phyloP scores from a whole-genome alignment of 106 monocot genomes.

The Posidonia australis region DNA sequence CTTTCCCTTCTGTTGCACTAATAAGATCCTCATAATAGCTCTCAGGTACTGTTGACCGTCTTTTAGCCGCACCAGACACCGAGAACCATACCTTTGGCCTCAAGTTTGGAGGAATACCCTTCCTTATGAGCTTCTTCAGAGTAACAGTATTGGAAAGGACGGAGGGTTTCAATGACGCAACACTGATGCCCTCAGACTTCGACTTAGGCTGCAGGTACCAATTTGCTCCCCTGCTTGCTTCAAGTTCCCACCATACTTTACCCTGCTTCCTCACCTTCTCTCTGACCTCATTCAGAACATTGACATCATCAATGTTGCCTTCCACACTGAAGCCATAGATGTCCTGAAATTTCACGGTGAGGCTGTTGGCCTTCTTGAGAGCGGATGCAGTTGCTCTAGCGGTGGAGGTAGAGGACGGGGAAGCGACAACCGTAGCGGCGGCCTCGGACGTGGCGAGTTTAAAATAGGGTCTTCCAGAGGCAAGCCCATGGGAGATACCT shows the following conservation, averaged over 20 bases:
- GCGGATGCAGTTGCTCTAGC: slow-evolving; percentile 7
- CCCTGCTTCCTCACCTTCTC: slow-evolving; percentile 81
- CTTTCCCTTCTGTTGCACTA: slow-evolving; percentile 61
- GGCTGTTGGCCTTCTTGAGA: slow-evolving; percentile 15
- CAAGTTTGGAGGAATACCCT: slow-evolving; percentile 67
- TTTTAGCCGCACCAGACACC: slow-evolving; percentile 80
- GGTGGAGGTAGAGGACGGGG: slow-evolving; percentile 12
- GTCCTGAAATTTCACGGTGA: slow-evolving; percentile 90
- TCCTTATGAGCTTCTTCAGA: slow-evolving; percentile 69
- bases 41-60: slow-evolving; percentile 83
- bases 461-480: slow-evolving; percentile 22
- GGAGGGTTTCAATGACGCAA: slow-evolving; percentile 51
- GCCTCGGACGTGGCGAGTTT: slow-evolving; percentile 24
- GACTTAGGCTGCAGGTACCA: slow-evolving; percentile 74
- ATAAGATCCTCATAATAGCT: slow-evolving; percentile 91
- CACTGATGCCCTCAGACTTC: slow-evolving; percentile 48
- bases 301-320: slow-evolving; percentile 85
- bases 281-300: slow-evolving; percentile 93
- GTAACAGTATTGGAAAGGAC: slow-evolving; percentile 52
- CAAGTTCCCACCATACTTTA: slow-evolving; percentile 81
- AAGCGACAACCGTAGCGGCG: not conserved
- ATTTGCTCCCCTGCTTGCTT: slow-evolving; percentile 80
- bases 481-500: slow-evolving; percentile 27
- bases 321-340: slow-evolving; percentile 86
- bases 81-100: slow-evolving; percentile 87